A percentile compares a stretch with the other conserved stretches of the same genome.
Evolutionary conservation across 2,329 filamentous ascomycete species (phyloP).

Genomic region (Exophiala sideris): DNA sequence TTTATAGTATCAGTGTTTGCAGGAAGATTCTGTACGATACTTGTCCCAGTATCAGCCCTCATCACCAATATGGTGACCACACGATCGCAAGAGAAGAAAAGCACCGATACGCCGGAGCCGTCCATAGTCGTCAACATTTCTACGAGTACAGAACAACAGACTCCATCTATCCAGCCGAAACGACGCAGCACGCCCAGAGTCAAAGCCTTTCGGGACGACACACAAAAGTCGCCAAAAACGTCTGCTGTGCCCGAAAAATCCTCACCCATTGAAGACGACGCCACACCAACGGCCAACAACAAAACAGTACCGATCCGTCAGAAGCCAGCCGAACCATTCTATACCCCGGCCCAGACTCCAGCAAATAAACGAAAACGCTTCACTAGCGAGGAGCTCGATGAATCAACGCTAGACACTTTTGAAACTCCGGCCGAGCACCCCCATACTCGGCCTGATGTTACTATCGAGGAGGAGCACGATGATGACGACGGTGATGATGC

Average conservation of each 20-base stretch:
- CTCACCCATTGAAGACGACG: background rate
- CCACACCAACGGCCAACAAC: background rate
- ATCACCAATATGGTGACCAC: constrained; percentile 16
- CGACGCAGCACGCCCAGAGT: background rate
- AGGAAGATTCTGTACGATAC: background rate
- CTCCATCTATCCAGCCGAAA: background rate
- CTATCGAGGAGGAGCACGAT: constrained; percentile 7
- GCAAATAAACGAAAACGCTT: constrained; percentile 17
- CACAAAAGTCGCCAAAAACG: background rate
- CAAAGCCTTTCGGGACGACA: background rate
- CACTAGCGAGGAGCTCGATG: constrained; percentile 12
- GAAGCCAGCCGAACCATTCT: constrained; percentile 1
- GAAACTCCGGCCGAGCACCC: background rate
- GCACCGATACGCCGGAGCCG: constrained; percentile 1
- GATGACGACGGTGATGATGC: constrained; percentile 14
- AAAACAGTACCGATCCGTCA: background rate
- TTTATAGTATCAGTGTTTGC: background rate
- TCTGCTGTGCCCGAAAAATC: background rate
- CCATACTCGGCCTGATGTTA: constrained; percentile 1
- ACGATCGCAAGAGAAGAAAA: constrained; percentile 9
- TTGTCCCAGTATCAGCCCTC: background rate
- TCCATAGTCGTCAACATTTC: background rate
- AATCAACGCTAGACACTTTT: constrained; percentile 4
- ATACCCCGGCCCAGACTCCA: background rate
- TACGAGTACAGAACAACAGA: background rate